Evolutionary conservation across 2,329 filamentous ascomycete species (phyloP).

Genomic region (Pseudogymnoascus sp.): DNA sequence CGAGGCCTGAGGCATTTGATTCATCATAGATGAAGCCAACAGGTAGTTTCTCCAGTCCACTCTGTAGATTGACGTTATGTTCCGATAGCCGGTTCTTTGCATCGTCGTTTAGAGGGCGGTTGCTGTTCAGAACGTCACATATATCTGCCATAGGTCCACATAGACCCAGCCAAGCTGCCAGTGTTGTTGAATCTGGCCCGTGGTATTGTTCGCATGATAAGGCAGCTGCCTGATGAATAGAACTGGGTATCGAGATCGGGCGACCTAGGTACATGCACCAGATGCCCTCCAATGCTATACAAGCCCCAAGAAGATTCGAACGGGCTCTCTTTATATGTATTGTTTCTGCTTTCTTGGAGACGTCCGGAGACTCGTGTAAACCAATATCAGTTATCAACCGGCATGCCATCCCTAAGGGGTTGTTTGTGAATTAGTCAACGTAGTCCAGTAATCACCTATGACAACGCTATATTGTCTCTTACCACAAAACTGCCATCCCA

Average conservation of each 20-base stretch:
- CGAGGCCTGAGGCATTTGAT: not conserved
- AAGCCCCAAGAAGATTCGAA: not conserved
- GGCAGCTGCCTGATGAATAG: not conserved
- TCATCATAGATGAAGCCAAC: not conserved
- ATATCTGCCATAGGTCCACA: constrained; percentile 9
- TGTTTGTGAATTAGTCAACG: not conserved
- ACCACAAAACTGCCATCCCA: constrained; percentile 7
- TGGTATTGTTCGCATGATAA: not conserved
- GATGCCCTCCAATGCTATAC: not conserved
- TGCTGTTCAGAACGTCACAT: constrained; percentile 1
- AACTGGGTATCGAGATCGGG: not conserved
- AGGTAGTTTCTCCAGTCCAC: not conserved
- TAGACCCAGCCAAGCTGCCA: constrained; percentile 5
- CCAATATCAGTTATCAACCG: constrained; percentile 10
- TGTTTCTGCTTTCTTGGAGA: not conserved
- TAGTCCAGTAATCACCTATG: not conserved
- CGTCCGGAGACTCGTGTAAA: not conserved
- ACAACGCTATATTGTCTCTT: not conserved
- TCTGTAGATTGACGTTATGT: not conserved
- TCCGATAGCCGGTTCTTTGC: not conserved
- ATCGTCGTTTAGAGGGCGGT: not conserved
- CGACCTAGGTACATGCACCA: constrained; percentile 4
- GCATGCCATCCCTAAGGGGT: constrained; percentile 8
- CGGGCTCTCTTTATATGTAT: not conserved
- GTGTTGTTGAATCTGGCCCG: not conserved